A percentile compares a stretch with the other conserved stretches of the same genome.
These are phyloP conservation scores for Phytophthora tubulina DNA, from an alignment of 352 stramenopile genomes.

Conservation along the genomic window DNA sequence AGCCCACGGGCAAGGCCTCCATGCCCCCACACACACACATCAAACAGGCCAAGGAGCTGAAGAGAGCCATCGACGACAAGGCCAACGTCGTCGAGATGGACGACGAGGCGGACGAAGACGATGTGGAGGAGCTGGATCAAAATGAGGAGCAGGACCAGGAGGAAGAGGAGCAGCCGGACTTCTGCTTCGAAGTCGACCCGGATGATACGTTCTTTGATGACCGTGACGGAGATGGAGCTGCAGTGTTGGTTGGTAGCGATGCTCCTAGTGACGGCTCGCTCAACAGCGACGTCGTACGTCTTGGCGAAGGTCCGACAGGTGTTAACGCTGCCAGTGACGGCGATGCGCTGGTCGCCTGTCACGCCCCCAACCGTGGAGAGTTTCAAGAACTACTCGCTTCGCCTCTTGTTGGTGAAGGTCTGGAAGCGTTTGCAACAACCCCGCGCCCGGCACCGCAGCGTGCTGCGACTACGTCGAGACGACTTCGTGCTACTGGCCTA, in stretches of 20 bases:
- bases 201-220: neutral
- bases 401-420: too few species aligned
- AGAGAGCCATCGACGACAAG: slow-evolving; percentile 12
- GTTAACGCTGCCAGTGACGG: too few species aligned
- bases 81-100: slow-evolving; percentile 8
- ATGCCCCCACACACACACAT: slow-evolving; percentile 1
- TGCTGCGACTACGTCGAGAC: too few species aligned
- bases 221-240: neutral
- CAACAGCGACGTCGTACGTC: too few species aligned
- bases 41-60: neutral
- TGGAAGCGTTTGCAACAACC: too few species aligned
- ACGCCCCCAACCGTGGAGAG: too few species aligned
- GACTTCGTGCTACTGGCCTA: neutral
- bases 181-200: neutral
- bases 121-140: neutral
- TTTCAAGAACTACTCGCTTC: too few species aligned
- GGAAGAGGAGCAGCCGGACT: neutral
- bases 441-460: too few species aligned
- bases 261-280: too few species aligned
- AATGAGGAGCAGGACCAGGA: neutral
- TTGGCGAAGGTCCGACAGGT: too few species aligned
- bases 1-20: neutral
- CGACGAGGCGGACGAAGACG: slow-evolving; percentile 3
- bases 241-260: neutral
- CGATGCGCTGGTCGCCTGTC: too few species aligned